Evolutionary conservation across 2,329 filamentous ascomycete genomes (phyloP).

Genomic region (Aschersonia sp.): DNA sequence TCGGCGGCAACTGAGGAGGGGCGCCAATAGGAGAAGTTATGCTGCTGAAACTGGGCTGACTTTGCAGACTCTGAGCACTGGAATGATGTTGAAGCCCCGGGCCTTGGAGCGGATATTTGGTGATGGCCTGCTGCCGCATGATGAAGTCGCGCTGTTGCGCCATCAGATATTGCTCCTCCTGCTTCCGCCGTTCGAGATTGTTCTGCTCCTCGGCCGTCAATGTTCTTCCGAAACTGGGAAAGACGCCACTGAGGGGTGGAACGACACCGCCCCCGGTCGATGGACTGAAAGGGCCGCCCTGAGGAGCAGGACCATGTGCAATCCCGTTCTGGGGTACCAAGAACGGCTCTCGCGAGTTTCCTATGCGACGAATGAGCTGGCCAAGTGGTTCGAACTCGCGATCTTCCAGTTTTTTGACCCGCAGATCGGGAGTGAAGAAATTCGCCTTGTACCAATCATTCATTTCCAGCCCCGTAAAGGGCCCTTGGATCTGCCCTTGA

Average conservation of each 20-base stretch:
- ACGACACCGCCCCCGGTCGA: conserved; percentile 48
- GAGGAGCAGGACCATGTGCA: conserved; percentile 62
- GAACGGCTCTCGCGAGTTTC: conserved; percentile 94
- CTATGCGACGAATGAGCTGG: conserved; percentile 87
- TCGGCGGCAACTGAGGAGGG: conserved; percentile 29
- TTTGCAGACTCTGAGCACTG: conserved; percentile 89
- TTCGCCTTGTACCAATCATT: conserved; percentile 99
- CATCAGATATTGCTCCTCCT: conserved; percentile 96
- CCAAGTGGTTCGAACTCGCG: conserved; percentile 87
- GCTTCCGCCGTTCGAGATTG: conserved; percentile 87
- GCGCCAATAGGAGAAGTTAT: conserved; percentile 73
- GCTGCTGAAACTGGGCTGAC: conserved; percentile 90
- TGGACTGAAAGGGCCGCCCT: conserved; percentile 32
- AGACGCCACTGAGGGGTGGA: conserved; percentile 83
- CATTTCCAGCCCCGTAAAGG: conserved; percentile 95
- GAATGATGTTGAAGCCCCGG: conserved; percentile 72
- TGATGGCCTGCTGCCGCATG: conserved; percentile 68
- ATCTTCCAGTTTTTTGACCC: conserved; percentile 92
- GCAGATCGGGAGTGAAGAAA: conserved; percentile 88
- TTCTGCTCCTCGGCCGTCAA: conserved; percentile 97
- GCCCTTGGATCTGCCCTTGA: conserved; percentile 80
- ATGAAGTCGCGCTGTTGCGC: conserved; percentile 90
- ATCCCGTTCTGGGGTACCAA: conserved; percentile 95
- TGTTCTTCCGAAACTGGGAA: conserved; percentile 92
- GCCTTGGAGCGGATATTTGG: conserved; percentile 51